Base-by-base conservation (phyloP, 2,329 filamentous ascomycete genomes). In the Aspergillus transmontanensis region DNA sequence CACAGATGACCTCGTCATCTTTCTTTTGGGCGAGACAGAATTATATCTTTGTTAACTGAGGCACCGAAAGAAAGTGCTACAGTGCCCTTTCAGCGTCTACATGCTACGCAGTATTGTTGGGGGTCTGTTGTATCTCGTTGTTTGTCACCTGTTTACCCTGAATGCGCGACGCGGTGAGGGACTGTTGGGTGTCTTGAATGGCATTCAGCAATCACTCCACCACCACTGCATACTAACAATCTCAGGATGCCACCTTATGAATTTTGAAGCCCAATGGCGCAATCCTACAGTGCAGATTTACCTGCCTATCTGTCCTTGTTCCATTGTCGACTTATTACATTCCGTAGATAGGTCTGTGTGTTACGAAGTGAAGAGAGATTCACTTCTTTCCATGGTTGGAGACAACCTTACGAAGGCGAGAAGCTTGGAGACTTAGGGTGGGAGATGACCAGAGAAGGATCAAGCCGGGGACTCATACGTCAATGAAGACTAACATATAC, bases 331-430 rank as follows among this genome's bases (percentile, higher is more conserved):
- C 63, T 72, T 70, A 55, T 65, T 74, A 66, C 70, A 72, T 65
- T 70, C 69, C 71, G 75, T 78, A 78, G 76, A 77, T 77, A 76
- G 73, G 73, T 71, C 62, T 71, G 63, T 69, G 66, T 65, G 64
- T 63, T 57, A 26, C 57, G 64, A 62, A 57, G 58, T 61, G 57
- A 60, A 64, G 46, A 63, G 64, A 61, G 30, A 36, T 23, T 39
- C 34, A 39, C 51, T 19, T 55, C 32, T 36, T 39, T 21, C 30
- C 14, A 55, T 6, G 6, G 14, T n/a, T 39, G 19, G 26, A 34
- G 48, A 32, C 48, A 51, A 34, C 9, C 30, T 51, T 32, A 32
- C 48, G 48, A 51, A 21, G 48, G 6, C 28, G 4, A 51, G 28
- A 32, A 32, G 21, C 51, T 39, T 16, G 21, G n/a, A 39, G 21